Base-by-base conservation (phyloP, 1,284 basidiomycete genomes). In the Moesziomyces sp. region DNA sequence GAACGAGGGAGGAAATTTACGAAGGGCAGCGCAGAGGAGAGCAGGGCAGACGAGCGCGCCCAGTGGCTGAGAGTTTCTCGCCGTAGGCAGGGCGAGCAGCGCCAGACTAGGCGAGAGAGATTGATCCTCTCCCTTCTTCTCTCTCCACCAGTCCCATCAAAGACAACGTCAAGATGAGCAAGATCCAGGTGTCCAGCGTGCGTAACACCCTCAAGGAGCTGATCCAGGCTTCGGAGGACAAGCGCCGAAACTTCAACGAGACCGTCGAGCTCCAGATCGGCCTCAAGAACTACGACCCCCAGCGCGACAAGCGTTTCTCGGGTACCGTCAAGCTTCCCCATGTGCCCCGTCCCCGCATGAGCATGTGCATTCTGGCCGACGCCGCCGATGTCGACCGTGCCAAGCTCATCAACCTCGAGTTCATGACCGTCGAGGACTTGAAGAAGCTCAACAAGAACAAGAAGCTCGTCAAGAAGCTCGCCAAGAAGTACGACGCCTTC, bases 361-460 rank as follows among this genome's bases (percentile, higher is more conserved):
- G 92, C 83, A 91, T 99, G 85, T 98, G 96, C 90, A 97, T 99
- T 90, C 92, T 99, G 80, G 96, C 95, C 76, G 96, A 99, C 87
- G 96, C 95, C 52, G 92, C 92, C 85, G 97, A 99, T 87, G 97
- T 99, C 86, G 96, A 99, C 88, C 93, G 94, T 85, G 94, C 94
- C 63, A 97, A 97, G 89, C 92, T 94, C 86, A 96, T 97, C 79
- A 92, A 94, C 81, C 90, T 97, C 78, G 94, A 97, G 86, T 96
- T 80, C 80, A 98, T 97, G 95, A 96, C 94, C 78, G 97, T 98
- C 82, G 96, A 99, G 84, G 96, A 99, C 87, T 89, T 99, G 88
- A 99, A 99, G 88, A 99, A 99, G 88, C 90, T 97, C 81, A 97
- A 97, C 91, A 97, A 97, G 89, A 99, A 99, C 91, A 99, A 99